Conservation (phyloP, 2,329 filamentous ascomycete species). For the Coniochaeta sp. region DNA sequence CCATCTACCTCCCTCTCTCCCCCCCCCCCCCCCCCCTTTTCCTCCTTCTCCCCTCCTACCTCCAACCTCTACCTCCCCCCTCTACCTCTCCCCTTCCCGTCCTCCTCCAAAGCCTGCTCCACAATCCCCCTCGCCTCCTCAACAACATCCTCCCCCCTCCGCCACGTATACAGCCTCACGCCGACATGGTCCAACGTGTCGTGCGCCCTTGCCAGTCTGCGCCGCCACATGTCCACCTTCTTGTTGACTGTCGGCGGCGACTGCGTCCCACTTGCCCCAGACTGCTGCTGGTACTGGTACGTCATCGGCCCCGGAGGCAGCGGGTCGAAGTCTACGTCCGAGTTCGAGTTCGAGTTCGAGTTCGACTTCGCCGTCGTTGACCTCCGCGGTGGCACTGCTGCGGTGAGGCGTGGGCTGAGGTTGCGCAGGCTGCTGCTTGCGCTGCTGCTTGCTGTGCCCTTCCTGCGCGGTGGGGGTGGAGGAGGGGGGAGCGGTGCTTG, state of each 20-base stretch:
- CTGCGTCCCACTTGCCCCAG: slow-evolving; percentile 6
- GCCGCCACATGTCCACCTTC: slow-evolving; percentile 66
- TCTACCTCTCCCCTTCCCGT: slow-evolving; percentile 21
- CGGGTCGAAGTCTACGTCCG: slow-evolving; percentile 31
- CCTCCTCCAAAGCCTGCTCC: slow-evolving; percentile 40
- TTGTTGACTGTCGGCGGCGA: slow-evolving; percentile 40
- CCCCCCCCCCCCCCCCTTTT: too few species aligned
- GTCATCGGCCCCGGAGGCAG: neutral
- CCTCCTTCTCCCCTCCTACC: too few species aligned
- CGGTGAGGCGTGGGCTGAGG: slow-evolving; percentile 22
- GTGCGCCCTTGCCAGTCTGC: slow-evolving; percentile 59
- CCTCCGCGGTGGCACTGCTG: too few species aligned
- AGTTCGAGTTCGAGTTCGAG: too few species aligned
- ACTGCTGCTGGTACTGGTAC: slow-evolving; percentile 2
- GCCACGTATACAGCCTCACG: slow-evolving; percentile 66
- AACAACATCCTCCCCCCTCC: slow-evolving; percentile 62
- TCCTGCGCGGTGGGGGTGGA: slow-evolving; percentile 35
- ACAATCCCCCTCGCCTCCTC: slow-evolving; percentile 60
- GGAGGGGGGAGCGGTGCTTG: slow-evolving; percentile 32
- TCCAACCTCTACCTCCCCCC: neutral
- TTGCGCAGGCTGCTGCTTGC: slow-evolving; percentile 16
- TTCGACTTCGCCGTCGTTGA: too few species aligned
- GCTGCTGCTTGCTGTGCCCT: slow-evolving; percentile 33
- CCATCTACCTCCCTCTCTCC: too few species aligned
- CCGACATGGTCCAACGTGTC: slow-evolving; percentile 53